Evolutionary conservation across 2,329 filamentous ascomycete genomes (phyloP).

Genomic region (Thelonectria rubi): DNA sequence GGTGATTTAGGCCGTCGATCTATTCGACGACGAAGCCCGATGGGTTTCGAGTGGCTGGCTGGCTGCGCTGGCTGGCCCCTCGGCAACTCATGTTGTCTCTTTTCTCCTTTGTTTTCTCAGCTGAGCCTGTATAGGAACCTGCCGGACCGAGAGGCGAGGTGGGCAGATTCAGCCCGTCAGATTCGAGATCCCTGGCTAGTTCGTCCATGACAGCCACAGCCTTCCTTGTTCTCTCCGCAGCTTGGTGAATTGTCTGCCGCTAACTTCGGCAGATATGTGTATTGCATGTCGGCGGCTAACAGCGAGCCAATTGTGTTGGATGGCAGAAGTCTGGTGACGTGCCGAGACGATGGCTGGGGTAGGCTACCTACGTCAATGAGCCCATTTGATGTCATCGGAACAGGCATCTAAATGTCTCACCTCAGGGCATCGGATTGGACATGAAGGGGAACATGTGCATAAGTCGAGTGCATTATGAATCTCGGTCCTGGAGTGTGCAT

Average conservation of each 20-base stretch:
- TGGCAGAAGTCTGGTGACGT: neutral
- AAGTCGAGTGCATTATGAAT: neutral
- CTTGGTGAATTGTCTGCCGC: neutral
- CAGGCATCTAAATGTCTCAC: neutral
- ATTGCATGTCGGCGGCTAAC: neutral
- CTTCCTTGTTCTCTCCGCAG: neutral
- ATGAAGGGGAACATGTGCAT: neutral
- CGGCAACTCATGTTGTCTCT: conserved; percentile 5
- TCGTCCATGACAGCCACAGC: neutral
- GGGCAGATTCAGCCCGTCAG: neutral
- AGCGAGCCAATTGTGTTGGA: neutral
- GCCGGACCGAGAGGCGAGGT: neutral
- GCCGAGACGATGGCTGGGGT: no score
- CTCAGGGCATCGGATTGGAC: neutral
- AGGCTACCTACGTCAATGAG: neutral
- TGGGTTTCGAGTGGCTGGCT: conserved; percentile 3
- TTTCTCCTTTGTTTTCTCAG: neutral
- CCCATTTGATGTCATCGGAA: neutral
- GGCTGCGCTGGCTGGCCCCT: neutral
- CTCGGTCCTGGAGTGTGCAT: neutral
- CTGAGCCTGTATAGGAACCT: neutral
- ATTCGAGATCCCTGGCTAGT: neutral
- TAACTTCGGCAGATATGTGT: neutral
- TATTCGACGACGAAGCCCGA: conserved; percentile 22
- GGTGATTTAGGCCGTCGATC: conserved; percentile 40